A percentile compares a stretch with the other conserved stretches of the same genome.
Evolutionary conservation across 2,329 filamentous ascomycete species (phyloP).

Genomic region (Pleomassaria siparia): DNA sequence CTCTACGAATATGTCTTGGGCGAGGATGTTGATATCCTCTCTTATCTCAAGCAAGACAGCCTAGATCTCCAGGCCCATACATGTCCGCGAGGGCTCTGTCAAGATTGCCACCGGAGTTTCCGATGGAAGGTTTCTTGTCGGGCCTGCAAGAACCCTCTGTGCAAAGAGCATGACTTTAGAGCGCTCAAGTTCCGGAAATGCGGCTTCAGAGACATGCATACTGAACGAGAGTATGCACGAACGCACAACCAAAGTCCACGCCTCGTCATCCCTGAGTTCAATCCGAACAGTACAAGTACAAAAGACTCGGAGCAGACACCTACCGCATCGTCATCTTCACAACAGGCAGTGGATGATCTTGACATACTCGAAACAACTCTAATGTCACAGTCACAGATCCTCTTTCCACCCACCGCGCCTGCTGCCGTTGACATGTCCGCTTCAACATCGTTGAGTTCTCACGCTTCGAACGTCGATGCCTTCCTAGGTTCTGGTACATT

Average conservation of each 20-base stretch:
- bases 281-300: constrained; percentile 26
- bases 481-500: constrained; percentile 25
- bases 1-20: constrained; percentile 47
- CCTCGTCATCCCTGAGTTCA: constrained; percentile 42
- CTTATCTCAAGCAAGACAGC: constrained; percentile 44
- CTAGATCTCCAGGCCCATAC: constrained; percentile 47
- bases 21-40: constrained; percentile 43
- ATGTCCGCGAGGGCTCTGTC: constrained; percentile 59
- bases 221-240: constrained; percentile 49
- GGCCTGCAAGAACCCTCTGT: constrained; percentile 58
- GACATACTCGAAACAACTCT: constrained; percentile 28
- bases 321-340: constrained; percentile 21
- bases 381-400: constrained; percentile 40
- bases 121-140: constrained; percentile 63
- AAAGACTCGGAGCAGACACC: constrained; percentile 29
- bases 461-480: constrained; percentile 25
- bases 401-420: constrained; percentile 24
- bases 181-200: constrained; percentile 59
- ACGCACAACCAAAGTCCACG: constrained; percentile 36
- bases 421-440: constrained; percentile 33
- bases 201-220: constrained; percentile 57
- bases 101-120: constrained; percentile 60
- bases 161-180: constrained; percentile 62
- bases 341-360: constrained; percentile 28
- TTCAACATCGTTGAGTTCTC: constrained; percentile 28